Conservation (phyloP, 108 stramenopile species). For the Bacterosira constricta region DNA sequence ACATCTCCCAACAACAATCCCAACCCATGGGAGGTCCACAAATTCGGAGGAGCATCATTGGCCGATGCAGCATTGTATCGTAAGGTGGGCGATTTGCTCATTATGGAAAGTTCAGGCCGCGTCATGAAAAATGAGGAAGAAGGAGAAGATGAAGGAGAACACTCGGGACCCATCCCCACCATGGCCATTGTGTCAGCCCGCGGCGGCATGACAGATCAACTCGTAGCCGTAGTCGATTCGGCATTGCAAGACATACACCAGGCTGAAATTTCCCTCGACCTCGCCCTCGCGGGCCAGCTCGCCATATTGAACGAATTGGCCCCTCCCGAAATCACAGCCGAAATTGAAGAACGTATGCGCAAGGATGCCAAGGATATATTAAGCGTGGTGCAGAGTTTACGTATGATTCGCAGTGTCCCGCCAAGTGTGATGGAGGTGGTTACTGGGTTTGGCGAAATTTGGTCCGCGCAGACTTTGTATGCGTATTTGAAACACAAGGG, state of each 20-base stretch:
- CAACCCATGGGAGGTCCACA: slow-evolving; percentile 69
- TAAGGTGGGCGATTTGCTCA: slow-evolving; percentile 72
- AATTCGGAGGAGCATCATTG: slow-evolving; percentile 68
- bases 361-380: slow-evolving; percentile 70
- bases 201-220: slow-evolving; percentile 82
- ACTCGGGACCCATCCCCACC: slow-evolving; percentile 62
- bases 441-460: slow-evolving; percentile 91
- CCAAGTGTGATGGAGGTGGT: slow-evolving; percentile 82
- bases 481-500: slow-evolving; percentile 63
- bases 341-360: slow-evolving; percentile 56
- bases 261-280: slow-evolving; percentile 45
- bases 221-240: slow-evolving; percentile 68
- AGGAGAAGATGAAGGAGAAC: neutral
- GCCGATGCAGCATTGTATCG: slow-evolving; percentile 64
- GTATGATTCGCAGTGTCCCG: slow-evolving; percentile 72
- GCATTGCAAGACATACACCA: slow-evolving; percentile 58
- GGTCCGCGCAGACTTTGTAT: slow-evolving; percentile 84
- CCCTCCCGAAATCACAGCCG: slow-evolving; percentile 47
- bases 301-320: slow-evolving; percentile 54
- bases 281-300: slow-evolving; percentile 52
- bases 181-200: slow-evolving; percentile 88
- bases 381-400: slow-evolving; percentile 62
- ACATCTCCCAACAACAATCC: slow-evolving; percentile 18
- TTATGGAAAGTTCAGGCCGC: slow-evolving; percentile 49
- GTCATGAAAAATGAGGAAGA: neutral